phyloP scores from a whole-genome alignment of 176 grass and related monocot species.

The Miscanthus lutarioriparius region DNA sequence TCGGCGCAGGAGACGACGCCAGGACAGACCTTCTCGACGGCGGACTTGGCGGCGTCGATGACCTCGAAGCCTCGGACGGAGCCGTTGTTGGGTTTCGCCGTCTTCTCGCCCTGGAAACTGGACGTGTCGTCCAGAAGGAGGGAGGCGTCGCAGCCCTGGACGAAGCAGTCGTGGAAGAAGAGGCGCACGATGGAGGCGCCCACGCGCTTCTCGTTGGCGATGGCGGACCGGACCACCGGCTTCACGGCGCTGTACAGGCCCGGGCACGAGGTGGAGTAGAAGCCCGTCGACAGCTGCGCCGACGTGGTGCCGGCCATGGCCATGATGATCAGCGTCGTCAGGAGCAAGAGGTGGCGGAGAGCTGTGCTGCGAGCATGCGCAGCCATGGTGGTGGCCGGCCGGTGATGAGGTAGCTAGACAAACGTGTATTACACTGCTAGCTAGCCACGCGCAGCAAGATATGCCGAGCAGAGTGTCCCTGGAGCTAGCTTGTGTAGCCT shows the following conservation, averaged over 20 bases:
- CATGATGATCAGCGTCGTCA: not conserved
- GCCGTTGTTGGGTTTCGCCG: constrained; percentile 51
- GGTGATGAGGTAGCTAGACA: not conserved
- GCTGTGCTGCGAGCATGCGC: not conserved
- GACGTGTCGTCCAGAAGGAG: constrained; percentile 70
- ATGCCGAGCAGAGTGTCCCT: too few species aligned
- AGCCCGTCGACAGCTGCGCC: constrained; percentile 40
- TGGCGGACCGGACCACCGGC: constrained; percentile 44
- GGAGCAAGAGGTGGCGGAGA: not conserved
- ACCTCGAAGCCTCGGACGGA: constrained; percentile 75
- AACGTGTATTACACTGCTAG: not conserved
- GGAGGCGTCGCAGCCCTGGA: constrained; percentile 83
- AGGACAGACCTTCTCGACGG: constrained; percentile 58
- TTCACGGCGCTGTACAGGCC: constrained; percentile 45
- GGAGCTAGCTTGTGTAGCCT: too few species aligned
- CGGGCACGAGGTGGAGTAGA: constrained; percentile 66
- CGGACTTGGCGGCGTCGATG: constrained; percentile 67
- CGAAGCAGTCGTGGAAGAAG: constrained; percentile 93
- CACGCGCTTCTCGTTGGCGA: constrained; percentile 53
- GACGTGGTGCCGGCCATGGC: constrained; percentile 5
- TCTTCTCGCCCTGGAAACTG: constrained; percentile 63
- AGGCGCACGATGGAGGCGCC: constrained; percentile 80
- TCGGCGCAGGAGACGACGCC: constrained; percentile 93
- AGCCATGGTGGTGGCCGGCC: not conserved
- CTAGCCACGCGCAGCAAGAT: too few species aligned